A percentile compares a stretch with the other conserved stretches of the same genome.
These are phyloP conservation scores for Xerocomellus amylosporus DNA, from an alignment of 768 basidiomycete genomes.

Conservation along the genomic window DNA sequence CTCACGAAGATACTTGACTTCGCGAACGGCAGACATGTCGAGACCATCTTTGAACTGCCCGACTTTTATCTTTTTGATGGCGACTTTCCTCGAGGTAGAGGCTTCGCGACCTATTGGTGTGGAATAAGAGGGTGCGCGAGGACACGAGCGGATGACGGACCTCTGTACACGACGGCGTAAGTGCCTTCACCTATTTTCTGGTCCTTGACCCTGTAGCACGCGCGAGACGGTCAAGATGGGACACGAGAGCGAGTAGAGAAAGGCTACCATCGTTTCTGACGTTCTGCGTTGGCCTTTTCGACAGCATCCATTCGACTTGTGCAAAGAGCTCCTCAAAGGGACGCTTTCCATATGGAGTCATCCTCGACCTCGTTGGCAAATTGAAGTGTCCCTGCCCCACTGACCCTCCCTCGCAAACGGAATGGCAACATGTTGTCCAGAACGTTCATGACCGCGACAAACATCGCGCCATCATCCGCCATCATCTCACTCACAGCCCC, in stretches of 20 bases:
- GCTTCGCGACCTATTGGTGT: constrained; percentile 60
- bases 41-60: constrained; percentile 97
- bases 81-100: constrained; percentile 77
- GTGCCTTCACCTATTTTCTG: constrained; percentile 88
- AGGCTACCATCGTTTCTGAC: constrained; percentile 65
- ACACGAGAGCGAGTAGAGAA: not conserved
- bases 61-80: constrained; percentile 98
- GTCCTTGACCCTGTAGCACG: constrained; percentile 64
- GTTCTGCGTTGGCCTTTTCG: constrained; percentile 70
- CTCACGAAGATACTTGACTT: constrained; percentile 96
- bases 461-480: constrained; percentile 10
- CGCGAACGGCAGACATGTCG: constrained; percentile 98
- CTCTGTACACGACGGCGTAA: constrained; percentile 94
- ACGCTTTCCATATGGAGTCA: not conserved
- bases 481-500: constrained; percentile 35
- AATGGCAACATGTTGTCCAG: constrained; percentile 30
- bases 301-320: constrained; percentile 64
- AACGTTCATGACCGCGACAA: constrained; percentile 18
- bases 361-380: no score
- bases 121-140: not conserved
- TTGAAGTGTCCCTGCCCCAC: no score
- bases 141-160: constrained; percentile 36
- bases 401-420: not conserved
- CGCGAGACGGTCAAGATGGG: constrained; percentile 10
- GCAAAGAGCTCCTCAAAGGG: not conserved